Conservation (phyloP, 1,284 basidiomycete species). For the Spongispora temasekensis region DNA sequence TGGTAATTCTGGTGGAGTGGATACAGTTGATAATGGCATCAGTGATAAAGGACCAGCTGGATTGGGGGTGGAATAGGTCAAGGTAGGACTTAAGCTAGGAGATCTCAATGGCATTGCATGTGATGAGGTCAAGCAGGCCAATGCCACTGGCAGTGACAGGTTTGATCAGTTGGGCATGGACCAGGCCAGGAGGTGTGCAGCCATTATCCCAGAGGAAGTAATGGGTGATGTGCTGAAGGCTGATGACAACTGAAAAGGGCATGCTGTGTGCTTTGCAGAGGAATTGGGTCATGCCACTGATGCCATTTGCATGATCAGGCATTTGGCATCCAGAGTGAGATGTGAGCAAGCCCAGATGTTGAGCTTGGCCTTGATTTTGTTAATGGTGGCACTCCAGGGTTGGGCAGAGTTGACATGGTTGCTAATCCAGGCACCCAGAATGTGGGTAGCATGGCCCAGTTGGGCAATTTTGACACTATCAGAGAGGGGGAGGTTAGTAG, state of each 20-base stretch:
- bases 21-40: conserved; percentile 1
- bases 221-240: fast-evolving
- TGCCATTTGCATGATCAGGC: conserved; percentile 12
- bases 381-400: not conserved
- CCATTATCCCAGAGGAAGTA: not conserved
- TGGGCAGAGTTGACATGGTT: not conserved
- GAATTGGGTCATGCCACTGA: conserved; percentile 15
- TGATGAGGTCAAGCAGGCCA: not conserved
- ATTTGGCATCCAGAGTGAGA: conserved; percentile 13
- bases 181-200: not conserved
- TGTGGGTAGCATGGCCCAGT: not conserved
- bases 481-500: not conserved
- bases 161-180: no score
- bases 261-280: conserved; percentile 27
- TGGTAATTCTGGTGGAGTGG: not conserved
- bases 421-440: conserved; percentile 15
- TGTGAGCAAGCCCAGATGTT: conserved; percentile 2
- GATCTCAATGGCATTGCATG: not conserved
- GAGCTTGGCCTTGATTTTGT: conserved; percentile 6
- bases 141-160: not conserved
- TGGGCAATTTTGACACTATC: not conserved
- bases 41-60: not conserved
- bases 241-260: conserved; percentile 2
- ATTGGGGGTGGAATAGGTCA: not conserved
- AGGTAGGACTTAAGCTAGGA: not conserved